Evolutionary conservation across 106 monocot genomes (phyloP).

Genomic region (Dioscorea zingiberensis): DNA sequence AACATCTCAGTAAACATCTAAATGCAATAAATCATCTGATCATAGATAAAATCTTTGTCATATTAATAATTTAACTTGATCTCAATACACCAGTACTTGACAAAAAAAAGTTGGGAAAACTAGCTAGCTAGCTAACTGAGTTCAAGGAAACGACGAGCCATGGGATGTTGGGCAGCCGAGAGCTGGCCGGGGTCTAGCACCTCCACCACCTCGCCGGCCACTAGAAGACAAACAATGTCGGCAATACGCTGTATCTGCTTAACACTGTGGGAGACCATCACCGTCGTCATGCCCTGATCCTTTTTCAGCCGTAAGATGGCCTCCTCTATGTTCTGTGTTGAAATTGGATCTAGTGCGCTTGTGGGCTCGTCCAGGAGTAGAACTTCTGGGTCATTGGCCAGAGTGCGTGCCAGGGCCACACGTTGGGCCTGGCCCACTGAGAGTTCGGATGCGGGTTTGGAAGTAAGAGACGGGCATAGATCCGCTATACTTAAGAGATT

Average conservation of each 20-base stretch:
- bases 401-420: constrained; percentile 86
- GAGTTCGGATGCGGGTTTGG: constrained; percentile 46
- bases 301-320: constrained; percentile 63
- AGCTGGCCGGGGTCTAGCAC: constrained; percentile 50
- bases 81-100: too few species aligned
- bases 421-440: constrained; percentile 91
- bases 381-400: constrained; percentile 91
- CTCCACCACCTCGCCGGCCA: constrained; percentile 74
- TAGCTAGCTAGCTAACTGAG: too few species aligned
- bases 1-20: too few species aligned
- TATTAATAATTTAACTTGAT: too few species aligned
- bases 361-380: constrained; percentile 87
- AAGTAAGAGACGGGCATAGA: constrained; percentile 47
- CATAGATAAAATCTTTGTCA: too few species aligned
- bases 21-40: too few species aligned
- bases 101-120: too few species aligned
- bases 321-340: constrained; percentile 93
- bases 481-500: constrained; percentile 59
- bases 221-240: constrained; percentile 70
- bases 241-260: constrained; percentile 87
- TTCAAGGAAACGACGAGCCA: constrained; percentile 75
- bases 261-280: constrained; percentile 87
- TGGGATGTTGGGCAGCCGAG: constrained; percentile 56
- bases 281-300: constrained; percentile 40
- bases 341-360: constrained; percentile 88